phyloP scores from a whole-genome alignment of 192 early-diverging fungal genomes.

The Linnemannia hyalina region DNA sequence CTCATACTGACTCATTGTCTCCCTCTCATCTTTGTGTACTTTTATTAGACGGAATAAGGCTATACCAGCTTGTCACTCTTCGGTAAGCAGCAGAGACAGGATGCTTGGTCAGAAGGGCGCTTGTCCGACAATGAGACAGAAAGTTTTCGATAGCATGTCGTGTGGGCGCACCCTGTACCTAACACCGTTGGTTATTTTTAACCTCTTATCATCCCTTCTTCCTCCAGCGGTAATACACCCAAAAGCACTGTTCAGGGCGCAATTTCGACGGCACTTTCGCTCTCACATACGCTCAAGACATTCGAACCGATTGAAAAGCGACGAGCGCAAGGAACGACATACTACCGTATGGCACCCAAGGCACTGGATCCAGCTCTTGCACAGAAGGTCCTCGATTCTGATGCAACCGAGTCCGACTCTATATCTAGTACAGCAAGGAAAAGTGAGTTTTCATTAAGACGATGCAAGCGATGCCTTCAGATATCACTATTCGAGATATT shows the following conservation, averaged over 20 bases:
- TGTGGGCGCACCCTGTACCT: not conserved
- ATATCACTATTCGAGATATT: not conserved
- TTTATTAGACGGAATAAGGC: slow-evolving; percentile 34
- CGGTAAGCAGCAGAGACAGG: slow-evolving; percentile 18
- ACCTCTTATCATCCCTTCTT: not conserved
- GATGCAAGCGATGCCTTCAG: not conserved
- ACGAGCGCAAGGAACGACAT: slow-evolving; percentile 35
- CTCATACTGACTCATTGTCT: not conserved
- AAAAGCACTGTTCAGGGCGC: slow-evolving; percentile 41
- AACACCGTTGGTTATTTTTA: not conserved
- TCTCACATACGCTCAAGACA: slow-evolving; percentile 25
- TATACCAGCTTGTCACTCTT: slow-evolving; percentile 36
- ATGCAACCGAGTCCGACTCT: slow-evolving; percentile 29
- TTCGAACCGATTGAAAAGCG: slow-evolving; percentile 48
- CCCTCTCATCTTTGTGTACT: not conserved
- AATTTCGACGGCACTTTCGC: slow-evolving; percentile 39
- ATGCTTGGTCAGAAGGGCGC: not conserved
- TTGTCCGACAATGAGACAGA: not conserved
- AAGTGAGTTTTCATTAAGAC: not conserved
- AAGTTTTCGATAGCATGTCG: not conserved
- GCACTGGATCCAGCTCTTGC: slow-evolving; percentile 26
- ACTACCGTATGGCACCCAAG: slow-evolving; percentile 44
- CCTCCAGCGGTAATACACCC: slow-evolving; percentile 35
- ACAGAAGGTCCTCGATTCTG: not conserved
- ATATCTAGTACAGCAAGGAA: not conserved